Base-by-base conservation (phyloP, 1,284 basidiomycete genomes). In the Xerocomus nothofagi region DNA sequence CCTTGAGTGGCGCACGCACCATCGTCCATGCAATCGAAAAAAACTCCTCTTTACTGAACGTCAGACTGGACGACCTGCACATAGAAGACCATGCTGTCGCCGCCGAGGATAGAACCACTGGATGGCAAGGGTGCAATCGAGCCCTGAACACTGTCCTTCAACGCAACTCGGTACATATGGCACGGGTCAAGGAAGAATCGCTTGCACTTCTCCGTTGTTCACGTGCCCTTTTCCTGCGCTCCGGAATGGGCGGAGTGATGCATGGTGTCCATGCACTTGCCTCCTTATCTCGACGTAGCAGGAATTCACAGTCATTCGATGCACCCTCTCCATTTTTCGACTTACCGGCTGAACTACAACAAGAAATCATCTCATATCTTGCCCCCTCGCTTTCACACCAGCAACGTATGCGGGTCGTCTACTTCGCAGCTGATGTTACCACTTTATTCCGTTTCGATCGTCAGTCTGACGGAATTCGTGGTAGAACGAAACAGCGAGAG, bases 271-370 rank as follows among this genome's bases (percentile, higher is more conserved):
- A 32, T 4, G n/a, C 40, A 32, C 32, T 47, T 20, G 18, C 45
- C 6, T 53, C 54, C 24, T 17, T 46, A 32, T 55, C 53, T 5
- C 37, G 32, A 24, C 26, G 20, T 27, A 40, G 39, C 23, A 37
- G 45, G 39, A 50, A 44, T 20, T 53, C 54, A 2, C 44, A 39
- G n/a, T 47, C 45, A 17, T 32, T 53, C 43, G 15, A 51, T 14
- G 59, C 18, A 7, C 53, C 54, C 18, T 57, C 59, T 31, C 44
- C 53, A 8, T 80, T 79, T 58, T 60, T 56, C 33, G 51, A 56
- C 11, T 70, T 88, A n/a, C 86, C 86, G 0, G 69, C 65, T 8
- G 86, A 88, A 63, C 66, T 88, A 12, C 76, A 80, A 51, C 74
- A 82, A 7, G 60, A 81, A 57, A 79, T 84, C 38, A 73, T 88